A percentile compares a stretch with the other conserved stretches of the same genome.
Evolutionary conservation across 352 stramenopile species (phyloP).

Genomic region (Globisporangium spiculum): DNA sequence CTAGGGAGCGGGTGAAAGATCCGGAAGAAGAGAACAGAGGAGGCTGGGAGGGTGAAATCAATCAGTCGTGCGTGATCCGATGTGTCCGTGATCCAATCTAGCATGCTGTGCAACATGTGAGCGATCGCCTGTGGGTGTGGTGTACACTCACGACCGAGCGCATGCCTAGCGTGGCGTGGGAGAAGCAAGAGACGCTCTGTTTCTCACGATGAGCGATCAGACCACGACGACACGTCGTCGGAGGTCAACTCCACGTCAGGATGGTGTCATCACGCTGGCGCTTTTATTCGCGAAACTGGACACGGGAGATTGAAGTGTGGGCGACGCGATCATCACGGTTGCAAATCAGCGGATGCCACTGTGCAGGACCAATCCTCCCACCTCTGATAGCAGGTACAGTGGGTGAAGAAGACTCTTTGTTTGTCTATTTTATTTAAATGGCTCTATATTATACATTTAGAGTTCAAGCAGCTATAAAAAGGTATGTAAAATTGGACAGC

Average conservation of each 20-base stretch:
- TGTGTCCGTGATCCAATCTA: not conserved
- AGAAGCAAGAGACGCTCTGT: not conserved
- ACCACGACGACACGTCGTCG: not conserved
- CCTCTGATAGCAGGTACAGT: not conserved
- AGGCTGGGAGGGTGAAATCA: not conserved
- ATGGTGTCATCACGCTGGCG: conserved; percentile 11
- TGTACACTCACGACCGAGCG: not conserved
- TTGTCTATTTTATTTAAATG: not conserved
- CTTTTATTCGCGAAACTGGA: conserved; percentile 10
- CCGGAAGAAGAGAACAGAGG: not conserved
- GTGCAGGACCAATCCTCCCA: not conserved
- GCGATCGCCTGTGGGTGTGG: not conserved
- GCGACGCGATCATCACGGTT: conserved; percentile 3
- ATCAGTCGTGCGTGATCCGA: not conserved
- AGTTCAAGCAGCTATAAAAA: no score
- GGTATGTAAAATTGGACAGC: no score
- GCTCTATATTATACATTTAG: not conserved
- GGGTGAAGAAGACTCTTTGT: not conserved
- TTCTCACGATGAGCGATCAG: conserved; percentile 7
- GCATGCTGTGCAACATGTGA: not conserved
- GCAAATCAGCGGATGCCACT: conserved; percentile 6
- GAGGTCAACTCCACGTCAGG: conserved; percentile 15
- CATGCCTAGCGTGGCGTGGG: not conserved
- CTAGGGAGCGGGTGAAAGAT: not conserved
- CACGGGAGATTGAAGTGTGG: conserved; percentile 1